Conservation (phyloP, 305 asterid genomes). For the Andrographis paniculata region DNA sequence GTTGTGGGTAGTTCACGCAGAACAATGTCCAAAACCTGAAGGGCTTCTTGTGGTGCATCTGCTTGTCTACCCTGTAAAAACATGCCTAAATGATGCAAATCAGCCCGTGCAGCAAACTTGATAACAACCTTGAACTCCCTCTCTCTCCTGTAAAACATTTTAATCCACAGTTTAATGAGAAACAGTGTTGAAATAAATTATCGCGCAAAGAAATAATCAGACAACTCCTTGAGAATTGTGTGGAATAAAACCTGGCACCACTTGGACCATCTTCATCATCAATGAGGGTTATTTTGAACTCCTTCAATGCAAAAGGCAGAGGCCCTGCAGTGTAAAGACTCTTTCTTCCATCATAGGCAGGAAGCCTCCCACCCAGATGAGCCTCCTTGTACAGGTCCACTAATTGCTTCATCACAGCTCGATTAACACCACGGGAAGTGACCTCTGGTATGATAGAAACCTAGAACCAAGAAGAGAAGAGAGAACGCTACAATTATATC, state of each 20-base stretch:
- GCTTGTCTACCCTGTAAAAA: constrained; percentile 83
- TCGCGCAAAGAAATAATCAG: not conserved
- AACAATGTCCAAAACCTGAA: constrained; percentile 92
- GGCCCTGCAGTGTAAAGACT: constrained; percentile 96
- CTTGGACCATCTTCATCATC: constrained; percentile 81
- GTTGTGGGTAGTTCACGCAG: constrained; percentile 80
- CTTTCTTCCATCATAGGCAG: constrained; percentile 95
- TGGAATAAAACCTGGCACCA: constrained; percentile 37
- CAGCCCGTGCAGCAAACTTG: constrained; percentile 90
- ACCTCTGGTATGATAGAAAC: constrained; percentile 81
- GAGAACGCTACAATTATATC: constrained; percentile 4
- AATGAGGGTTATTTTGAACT: constrained; percentile 53
- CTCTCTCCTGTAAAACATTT: constrained; percentile 50
- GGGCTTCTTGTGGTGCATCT: constrained; percentile 96
- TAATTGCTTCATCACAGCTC: constrained; percentile 78
- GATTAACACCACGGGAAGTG: constrained; percentile 65
- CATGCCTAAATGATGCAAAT: constrained; percentile 87
- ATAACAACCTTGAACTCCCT: constrained; percentile 76
- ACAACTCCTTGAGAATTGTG: not conserved
- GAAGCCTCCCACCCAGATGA: constrained; percentile 75
- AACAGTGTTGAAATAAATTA: not conserved
- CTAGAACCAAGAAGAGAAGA: constrained; percentile 25
- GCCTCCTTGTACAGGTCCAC: constrained; percentile 61
- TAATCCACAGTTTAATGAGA: constrained; percentile 5
- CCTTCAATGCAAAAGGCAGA: constrained; percentile 69